phyloP scores from a whole-genome alignment of 352 stramenopile genomes.

The Globisporangium alternatum region DNA sequence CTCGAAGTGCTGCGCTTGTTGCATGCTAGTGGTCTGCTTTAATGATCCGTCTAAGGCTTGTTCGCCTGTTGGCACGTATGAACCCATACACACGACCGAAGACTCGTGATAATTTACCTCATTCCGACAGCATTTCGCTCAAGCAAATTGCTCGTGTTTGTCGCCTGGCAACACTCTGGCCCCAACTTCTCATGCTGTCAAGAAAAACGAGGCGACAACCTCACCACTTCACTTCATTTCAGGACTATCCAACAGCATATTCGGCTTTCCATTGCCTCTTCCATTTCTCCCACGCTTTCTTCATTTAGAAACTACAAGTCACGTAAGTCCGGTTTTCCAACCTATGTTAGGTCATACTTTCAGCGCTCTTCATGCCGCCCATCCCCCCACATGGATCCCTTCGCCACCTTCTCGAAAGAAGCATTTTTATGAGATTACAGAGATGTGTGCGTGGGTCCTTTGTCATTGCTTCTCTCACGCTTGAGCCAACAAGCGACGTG shows the following conservation, averaged over 20 bases:
- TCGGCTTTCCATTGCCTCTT: background rate
- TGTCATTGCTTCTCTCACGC: background rate
- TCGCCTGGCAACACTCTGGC: no score
- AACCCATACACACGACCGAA: no score
- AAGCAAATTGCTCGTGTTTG: no score
- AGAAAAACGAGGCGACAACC: no score
- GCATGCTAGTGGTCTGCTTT: no score
- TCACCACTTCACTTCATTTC: background rate
- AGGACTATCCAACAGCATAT: background rate
- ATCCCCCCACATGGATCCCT: slow-evolving; percentile 1
- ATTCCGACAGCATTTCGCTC: no score
- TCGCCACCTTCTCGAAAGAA: background rate
- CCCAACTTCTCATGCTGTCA: no score
- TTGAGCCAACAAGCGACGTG: background rate
- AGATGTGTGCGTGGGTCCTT: background rate
- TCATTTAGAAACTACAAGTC: background rate
- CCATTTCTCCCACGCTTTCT: background rate
- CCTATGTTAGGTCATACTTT: background rate
- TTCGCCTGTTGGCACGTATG: no score
- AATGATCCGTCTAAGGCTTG: no score
- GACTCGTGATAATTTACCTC: no score
- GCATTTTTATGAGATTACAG: background rate
- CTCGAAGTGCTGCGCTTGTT: no score
- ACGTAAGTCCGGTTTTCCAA: background rate
- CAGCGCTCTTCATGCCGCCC: background rate